These are phyloP conservation scores for Babesia divergens DNA, from an alignment of 169 alveolate genomes.

Conservation along the genomic window DNA sequence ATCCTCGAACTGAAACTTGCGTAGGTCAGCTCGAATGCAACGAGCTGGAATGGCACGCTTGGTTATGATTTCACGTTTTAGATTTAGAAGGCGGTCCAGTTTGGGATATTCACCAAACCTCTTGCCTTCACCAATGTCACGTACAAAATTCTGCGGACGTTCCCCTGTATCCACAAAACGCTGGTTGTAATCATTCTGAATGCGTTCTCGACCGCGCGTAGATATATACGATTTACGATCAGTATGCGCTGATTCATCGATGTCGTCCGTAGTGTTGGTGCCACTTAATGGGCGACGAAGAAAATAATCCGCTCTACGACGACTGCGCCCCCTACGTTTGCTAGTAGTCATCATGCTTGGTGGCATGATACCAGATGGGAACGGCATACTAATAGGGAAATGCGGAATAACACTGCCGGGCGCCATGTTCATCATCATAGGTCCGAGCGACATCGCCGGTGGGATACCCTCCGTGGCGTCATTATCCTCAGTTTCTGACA, in stretches of 20 bases:
- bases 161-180: slow-evolving; percentile 88
- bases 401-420: slow-evolving; percentile 13
- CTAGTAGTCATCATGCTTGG: neutral
- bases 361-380: slow-evolving; percentile 1
- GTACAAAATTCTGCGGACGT: slow-evolving; percentile 88
- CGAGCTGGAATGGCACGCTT: slow-evolving; percentile 87
- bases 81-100: slow-evolving; percentile 81
- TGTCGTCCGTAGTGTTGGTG: neutral
- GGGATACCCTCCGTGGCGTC: neutral
- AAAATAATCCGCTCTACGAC: slow-evolving; percentile 3
- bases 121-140: slow-evolving; percentile 82
- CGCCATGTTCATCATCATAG: slow-evolving; percentile 31
- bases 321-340: slow-evolving; percentile 6
- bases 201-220: slow-evolving; percentile 67
- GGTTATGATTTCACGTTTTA: slow-evolving; percentile 81
- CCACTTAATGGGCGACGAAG: neutral
- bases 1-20: slow-evolving; percentile 77
- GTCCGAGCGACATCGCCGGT: slow-evolving; percentile 9
- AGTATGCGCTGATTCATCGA: neutral
- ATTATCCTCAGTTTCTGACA: neutral
- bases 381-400: slow-evolving; percentile 13
- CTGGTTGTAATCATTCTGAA: slow-evolving; percentile 84
- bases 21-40: slow-evolving; percentile 81
- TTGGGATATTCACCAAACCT: slow-evolving; percentile 85
- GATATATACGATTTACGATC: slow-evolving; percentile 7